Evolutionary conservation across 2,329 filamentous ascomycete species (phyloP).

Genomic region (Alternaria hordeiaustralica): DNA sequence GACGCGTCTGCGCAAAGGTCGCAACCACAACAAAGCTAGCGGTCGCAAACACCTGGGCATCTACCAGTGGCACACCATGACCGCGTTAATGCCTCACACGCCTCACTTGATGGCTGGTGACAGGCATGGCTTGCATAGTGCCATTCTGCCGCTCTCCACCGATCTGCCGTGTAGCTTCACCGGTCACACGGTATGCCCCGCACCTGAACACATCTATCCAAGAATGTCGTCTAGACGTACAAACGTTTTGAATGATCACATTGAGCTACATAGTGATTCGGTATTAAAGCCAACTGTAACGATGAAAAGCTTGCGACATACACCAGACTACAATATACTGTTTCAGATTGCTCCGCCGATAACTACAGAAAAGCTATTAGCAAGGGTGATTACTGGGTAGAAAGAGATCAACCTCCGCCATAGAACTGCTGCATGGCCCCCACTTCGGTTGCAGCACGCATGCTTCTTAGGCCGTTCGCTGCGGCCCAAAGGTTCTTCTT

Average conservation of each 20-base stretch:
- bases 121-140: conserved; percentile 29
- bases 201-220: not conserved
- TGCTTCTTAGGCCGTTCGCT: not conserved
- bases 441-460: conserved; percentile 1
- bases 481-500: conserved; percentile 7
- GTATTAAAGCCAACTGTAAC: conserved; percentile 13
- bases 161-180: conserved; percentile 1
- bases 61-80: conserved; percentile 17
- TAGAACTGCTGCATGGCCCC: conserved; percentile 13
- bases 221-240: not conserved
- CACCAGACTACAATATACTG: conserved; percentile 5
- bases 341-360: conserved; percentile 15
- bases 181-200: conserved; percentile 12
- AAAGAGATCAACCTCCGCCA: conserved; percentile 15
- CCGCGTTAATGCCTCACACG: conserved; percentile 38
- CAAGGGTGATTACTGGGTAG: conserved; percentile 24
- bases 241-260: not conserved
- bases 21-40: not conserved
- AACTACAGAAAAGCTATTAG: conserved; percentile 23
- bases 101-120: not conserved
- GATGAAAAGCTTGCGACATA: not conserved
- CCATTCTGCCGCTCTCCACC: conserved; percentile 14
- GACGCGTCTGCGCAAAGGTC: not conserved
- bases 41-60: conserved; percentile 10
- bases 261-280: conserved; percentile 20